Base-by-base conservation (phyloP, 768 basidiomycete genomes). In the Boletus subcaerulescens region DNA sequence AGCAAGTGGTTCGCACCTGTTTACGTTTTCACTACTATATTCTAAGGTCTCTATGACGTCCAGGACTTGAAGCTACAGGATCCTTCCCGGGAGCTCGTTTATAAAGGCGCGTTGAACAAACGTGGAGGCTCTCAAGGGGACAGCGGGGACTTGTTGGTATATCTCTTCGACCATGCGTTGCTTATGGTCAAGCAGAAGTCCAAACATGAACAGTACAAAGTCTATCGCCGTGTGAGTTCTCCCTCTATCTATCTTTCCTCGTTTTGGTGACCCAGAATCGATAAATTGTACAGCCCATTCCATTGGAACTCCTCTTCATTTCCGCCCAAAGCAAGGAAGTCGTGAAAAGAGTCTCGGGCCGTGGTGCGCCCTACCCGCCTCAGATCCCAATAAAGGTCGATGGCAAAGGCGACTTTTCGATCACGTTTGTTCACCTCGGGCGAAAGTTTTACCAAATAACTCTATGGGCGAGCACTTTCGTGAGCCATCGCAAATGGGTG, bases 131-230 rank as follows among this genome's bases (percentile, higher is more conserved):
- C 76, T 7, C 80, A 85, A 63, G 79, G 80, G 56, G 88, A 89
- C 57, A 93, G 86, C 63, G 93, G 93, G 15, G 96, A 98, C 68
- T 77, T 98, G 47, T 83, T 91, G 63, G 91, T 96, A 7, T 98
- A 96, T 76, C 73, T 99, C 65, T 97, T 99, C 67, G 97, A 99
- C 69, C 97, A 99, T 71, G 94, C 94, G 2, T 74, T 99, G 41
- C 76, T 99, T 32, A 92, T 98, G 82, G 94, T 91, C 59, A 98
- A 93, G 74, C 87, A 93, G 67, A 94, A 93, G 72, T 91, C 85
- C 72, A 93, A 94, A 68, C 85, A 87, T 48, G 95, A 98, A 61
- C 91, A 93, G 64, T 88, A 84, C 71, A 91, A 91, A 67, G 95
- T 98, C 13, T 95, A 97, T 67, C 85, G 95, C 62, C 85, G 89